Conservation (phyloP, 306 rosid species). For the Arachis stenosperma region DNA sequence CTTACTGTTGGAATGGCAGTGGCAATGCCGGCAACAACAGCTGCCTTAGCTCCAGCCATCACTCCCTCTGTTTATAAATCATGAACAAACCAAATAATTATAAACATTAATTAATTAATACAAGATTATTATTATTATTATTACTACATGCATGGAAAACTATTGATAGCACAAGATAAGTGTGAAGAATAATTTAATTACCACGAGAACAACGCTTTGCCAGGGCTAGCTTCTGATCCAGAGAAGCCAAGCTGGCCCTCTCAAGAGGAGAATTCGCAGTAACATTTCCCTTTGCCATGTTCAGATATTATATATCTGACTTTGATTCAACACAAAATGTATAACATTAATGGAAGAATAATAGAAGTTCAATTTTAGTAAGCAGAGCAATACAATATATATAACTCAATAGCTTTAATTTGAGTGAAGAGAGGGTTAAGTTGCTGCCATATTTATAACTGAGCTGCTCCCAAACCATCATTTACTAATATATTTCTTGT, state of each 20-base stretch:
- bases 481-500: too few relatives aligned
- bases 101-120: neutral
- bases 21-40: constrained; percentile 79
- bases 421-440: constrained; percentile 43
- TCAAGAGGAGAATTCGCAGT: constrained; percentile 61
- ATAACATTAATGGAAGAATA: neutral
- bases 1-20: constrained; percentile 94
- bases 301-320: neutral
- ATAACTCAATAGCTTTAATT: neutral
- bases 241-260: constrained; percentile 53
- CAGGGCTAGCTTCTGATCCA: constrained; percentile 83
- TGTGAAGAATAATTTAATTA: constrained; percentile 15
- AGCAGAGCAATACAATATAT: neutral
- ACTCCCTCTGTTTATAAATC: constrained; percentile 72
- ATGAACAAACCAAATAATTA: neutral
- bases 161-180: neutral
- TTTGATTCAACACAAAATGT: constrained; percentile 2
- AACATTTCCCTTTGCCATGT: constrained; percentile 64
- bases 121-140: too few relatives aligned
- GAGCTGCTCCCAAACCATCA: neutral
- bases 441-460: constrained; percentile 53
- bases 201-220: constrained; percentile 84
- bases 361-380: neutral
- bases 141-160: neutral
- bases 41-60: constrained; percentile 95